Conservation (phyloP, 2,329 filamentous ascomycete species). For the Colletotrichum cordylinicola region DNA sequence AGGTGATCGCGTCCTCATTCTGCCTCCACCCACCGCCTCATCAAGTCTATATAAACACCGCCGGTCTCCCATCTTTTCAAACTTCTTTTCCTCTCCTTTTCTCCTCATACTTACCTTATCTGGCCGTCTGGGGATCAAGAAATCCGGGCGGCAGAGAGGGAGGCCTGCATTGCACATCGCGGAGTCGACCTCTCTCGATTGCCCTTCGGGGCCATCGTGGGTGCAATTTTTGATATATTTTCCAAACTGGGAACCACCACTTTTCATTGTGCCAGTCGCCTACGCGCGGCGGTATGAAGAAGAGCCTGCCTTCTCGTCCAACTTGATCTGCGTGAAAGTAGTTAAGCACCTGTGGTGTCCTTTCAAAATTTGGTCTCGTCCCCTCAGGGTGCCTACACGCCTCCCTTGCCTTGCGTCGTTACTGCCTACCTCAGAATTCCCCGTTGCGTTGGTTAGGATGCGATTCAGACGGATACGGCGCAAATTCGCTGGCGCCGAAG, state of each 20-base stretch:
- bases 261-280: conserved; percentile 26
- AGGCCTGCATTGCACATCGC: conserved; percentile 59
- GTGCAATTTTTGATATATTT: conserved; percentile 26
- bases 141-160: conserved; percentile 44
- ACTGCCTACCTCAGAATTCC: too few species aligned
- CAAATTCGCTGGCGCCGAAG: background rate
- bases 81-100: conserved; percentile 21
- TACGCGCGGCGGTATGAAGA: conserved; percentile 25
- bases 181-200: conserved; percentile 24
- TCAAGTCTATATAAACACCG: conserved; percentile 34
- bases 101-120: conserved; percentile 60
- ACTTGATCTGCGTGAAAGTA: too few species aligned
- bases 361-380: background rate
- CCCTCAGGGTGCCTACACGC: too few species aligned
- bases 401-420: background rate
- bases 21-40: background rate
- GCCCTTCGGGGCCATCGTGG: conserved; percentile 26
- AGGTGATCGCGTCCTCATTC: conserved; percentile 2
- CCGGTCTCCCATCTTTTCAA: background rate
- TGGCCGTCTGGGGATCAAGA: conserved; percentile 48
- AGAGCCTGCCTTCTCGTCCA: background rate
- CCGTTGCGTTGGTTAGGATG: background rate
- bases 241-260: background rate
- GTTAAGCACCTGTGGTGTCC: too few species aligned
- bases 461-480: accelerated